Base-by-base conservation (phyloP, 495 filamentous ascomycete genomes). In the Friedmanniomyces simplex region DNA sequence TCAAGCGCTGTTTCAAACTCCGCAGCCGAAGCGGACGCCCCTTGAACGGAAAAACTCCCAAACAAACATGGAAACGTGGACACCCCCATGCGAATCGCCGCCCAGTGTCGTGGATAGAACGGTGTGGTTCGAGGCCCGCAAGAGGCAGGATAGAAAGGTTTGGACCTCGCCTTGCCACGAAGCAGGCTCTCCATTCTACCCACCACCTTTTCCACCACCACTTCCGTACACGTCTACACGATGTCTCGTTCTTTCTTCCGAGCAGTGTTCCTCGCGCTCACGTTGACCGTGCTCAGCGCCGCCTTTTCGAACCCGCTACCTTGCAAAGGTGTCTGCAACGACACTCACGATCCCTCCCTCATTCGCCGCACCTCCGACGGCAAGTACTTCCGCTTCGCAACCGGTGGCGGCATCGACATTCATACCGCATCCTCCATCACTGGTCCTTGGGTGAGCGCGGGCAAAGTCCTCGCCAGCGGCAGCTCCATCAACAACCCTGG, bases 351-450 rank as follows among this genome's bases (percentile, higher is more conserved):
- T 61, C 83, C 83, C 18, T 69, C 79, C 34, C 72, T 88, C 54
- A 79, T 85, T 58, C 77, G 77, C 36, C 80, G 85, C 54, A 63
- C 68, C 30, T 76, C 73, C 2, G 85, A 88, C 66, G 83, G 84
- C 18, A 82, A 71, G 1, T 90, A 87, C 71, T 90, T 83, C 71
- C 81, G 82, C 42, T 89, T 88, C 71, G 78, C 78, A 1, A 88
- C 86, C 0, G 79, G 79, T 26, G 78, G 75, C 21, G 76, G 74
- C 48, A 79, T 90, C 56, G 69, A 74, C 39, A 78, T 83, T 28
- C 74, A 79, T 55, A 81, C 78, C 0, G 76, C 85, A 0, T 66
- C 76, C 6, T 72, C 74, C 8, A 64, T 88, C 25, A 72, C 67
- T 21, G 86, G 85, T 0, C 82, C 85, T 1, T 90, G 86, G 86